Evolutionary conservation across 1,284 basidiomycete species (phyloP).

Genomic region (Paramarasmius palmivorus): DNA sequence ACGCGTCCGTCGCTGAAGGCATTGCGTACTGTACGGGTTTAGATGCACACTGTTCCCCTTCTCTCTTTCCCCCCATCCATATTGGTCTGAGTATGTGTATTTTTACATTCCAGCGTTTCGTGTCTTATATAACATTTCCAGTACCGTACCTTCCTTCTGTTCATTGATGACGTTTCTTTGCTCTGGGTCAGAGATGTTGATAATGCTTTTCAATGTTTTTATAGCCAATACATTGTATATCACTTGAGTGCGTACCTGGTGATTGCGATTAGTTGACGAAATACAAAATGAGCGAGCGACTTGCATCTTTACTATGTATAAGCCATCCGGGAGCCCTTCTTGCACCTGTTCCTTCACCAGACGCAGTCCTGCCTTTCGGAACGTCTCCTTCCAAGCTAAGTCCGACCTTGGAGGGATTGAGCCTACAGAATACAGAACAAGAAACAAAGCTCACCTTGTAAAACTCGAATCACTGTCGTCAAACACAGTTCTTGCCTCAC

Average conservation of each 20-base stretch:
- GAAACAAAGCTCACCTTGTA: slow-evolving; percentile 57
- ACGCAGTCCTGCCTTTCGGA: slow-evolving; percentile 66
- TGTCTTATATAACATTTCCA: background rate
- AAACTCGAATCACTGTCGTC: slow-evolving; percentile 88
- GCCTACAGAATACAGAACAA: background rate
- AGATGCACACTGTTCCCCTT: background rate
- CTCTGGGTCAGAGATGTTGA: background rate
- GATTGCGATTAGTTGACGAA: slow-evolving; percentile 1
- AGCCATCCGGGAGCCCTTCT: slow-evolving; percentile 74
- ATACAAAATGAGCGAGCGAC: slow-evolving; percentile 27
- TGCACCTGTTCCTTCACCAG: slow-evolving; percentile 75
- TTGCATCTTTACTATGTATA: slow-evolving; percentile 86
- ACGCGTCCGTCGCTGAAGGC: background rate
- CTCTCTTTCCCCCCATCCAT: background rate
- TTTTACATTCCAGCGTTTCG: background rate
- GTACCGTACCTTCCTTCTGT: background rate
- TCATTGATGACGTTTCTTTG: background rate
- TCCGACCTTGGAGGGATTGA: slow-evolving; percentile 62
- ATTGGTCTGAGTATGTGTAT: background rate
- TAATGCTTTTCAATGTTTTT: background rate
- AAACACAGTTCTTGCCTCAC: slow-evolving; percentile 61
- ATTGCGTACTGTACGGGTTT: background rate
- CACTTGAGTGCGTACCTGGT: slow-evolving; percentile 62
- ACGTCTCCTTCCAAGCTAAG: slow-evolving; percentile 76
- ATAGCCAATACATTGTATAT: slow-evolving; percentile 8